Percentiles rank a stretch among this genome's conserved stretches.
Conservation (phyloP, 495 filamentous ascomycete species). For the Pseudomonodictys pantanalensis region DNA sequence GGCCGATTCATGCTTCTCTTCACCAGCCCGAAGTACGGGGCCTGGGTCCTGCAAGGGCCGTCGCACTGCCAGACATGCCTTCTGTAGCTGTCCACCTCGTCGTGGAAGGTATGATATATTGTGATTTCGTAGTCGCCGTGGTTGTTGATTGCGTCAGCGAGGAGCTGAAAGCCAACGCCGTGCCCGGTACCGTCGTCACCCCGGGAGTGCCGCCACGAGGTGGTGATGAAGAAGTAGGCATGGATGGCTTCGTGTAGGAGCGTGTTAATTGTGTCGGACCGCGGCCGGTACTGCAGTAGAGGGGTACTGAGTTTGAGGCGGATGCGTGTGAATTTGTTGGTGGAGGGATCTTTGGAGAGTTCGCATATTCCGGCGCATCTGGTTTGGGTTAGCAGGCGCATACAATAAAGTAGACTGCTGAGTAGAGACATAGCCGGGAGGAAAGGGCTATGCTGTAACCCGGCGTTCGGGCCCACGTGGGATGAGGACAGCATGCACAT, state of each 20-base stretch:
- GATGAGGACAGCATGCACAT: background rate
- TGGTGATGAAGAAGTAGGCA: conserved; percentile 43
- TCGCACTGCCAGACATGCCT: conserved; percentile 42
- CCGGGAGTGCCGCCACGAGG: conserved; percentile 38
- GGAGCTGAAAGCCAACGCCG: conserved; percentile 38
- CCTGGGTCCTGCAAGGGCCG: conserved; percentile 32
- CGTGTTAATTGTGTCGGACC: conserved; percentile 39
- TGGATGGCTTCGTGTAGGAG: conserved; percentile 43
- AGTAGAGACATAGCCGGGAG: too few species aligned
- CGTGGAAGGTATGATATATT: conserved; percentile 40
- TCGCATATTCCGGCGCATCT: conserved; percentile 44
- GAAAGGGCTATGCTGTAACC: too few species aligned
- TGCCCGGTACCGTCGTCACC: conserved; percentile 42
- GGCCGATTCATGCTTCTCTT: conserved; percentile 41
- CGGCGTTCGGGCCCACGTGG: background rate
- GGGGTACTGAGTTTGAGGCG: conserved; percentile 40
- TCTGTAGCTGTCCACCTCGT: conserved; percentile 41
- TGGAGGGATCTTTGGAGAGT: conserved; percentile 34
- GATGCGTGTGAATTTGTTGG: conserved; percentile 38
- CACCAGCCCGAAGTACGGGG: conserved; percentile 41
- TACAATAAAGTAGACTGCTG: too few species aligned
- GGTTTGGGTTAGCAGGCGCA: background rate
- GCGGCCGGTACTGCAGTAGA: conserved; percentile 40
- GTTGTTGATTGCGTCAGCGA: conserved; percentile 40
- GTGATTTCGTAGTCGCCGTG: conserved; percentile 38